Evolutionary conservation across 495 filamentous ascomycete genomes (phyloP).

Genomic region (Sabuloglossum arenarium): DNA sequence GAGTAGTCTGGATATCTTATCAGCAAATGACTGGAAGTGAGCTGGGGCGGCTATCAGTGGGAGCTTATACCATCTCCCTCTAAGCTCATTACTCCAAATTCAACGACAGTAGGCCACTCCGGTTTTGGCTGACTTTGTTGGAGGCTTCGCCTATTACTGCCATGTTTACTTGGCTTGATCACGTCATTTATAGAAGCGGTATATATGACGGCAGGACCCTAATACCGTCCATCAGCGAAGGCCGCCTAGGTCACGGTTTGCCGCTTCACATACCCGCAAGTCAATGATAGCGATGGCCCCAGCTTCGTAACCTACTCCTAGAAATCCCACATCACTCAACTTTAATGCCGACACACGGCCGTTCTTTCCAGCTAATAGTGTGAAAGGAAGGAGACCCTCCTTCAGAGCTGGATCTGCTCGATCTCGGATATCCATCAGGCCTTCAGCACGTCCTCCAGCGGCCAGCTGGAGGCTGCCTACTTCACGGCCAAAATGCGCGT

Average conservation of each 20-base stretch:
- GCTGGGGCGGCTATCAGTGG: neutral
- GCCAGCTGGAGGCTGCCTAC: slow-evolving; percentile 25
- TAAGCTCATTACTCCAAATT: slow-evolving; percentile 85
- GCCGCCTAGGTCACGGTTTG: slow-evolving; percentile 16
- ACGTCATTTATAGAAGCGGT: slow-evolving; percentile 44
- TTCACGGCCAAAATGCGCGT: slow-evolving; percentile 32
- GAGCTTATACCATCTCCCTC: slow-evolving; percentile 48
- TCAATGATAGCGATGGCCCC: slow-evolving; percentile 68
- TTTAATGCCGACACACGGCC: slow-evolving; percentile 58
- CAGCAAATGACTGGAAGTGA: neutral
- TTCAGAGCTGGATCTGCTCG: slow-evolving; percentile 61
- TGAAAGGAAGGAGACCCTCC: slow-evolving; percentile 62
- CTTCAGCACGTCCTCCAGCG: slow-evolving; percentile 29
- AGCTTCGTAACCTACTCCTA: slow-evolving; percentile 63
- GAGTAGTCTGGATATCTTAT: slow-evolving; percentile 42
- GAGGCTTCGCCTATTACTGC: slow-evolving; percentile 38
- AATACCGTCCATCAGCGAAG: slow-evolving; percentile 9
- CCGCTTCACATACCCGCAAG: slow-evolving; percentile 4
- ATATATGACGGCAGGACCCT: slow-evolving; percentile 78
- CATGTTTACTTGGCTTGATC: slow-evolving; percentile 43
- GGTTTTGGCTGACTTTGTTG: slow-evolving; percentile 22
- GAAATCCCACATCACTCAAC: slow-evolving; percentile 78
- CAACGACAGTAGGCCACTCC: slow-evolving; percentile 59
- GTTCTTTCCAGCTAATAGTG: slow-evolving; percentile 61
- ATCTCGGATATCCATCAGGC: slow-evolving; percentile 48